A percentile compares a stretch with the other conserved stretches of the same genome.
These are phyloP conservation scores for Kernera saxatilis DNA, from an alignment of 345 rosid species.

Conservation along the genomic window DNA sequence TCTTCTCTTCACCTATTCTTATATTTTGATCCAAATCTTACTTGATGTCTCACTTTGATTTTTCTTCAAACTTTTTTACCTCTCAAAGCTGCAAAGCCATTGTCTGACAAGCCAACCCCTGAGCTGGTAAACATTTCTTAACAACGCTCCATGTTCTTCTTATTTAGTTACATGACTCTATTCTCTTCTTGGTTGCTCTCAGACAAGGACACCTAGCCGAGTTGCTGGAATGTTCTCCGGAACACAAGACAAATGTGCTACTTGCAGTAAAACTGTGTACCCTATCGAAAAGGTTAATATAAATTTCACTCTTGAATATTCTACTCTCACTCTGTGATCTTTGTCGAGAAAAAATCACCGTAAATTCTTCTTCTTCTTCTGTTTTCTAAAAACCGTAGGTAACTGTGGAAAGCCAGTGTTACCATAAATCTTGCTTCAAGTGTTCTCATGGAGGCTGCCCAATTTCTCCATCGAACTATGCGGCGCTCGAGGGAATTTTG, in stretches of 20 bases:
- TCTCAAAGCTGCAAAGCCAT: conserved; percentile 78
- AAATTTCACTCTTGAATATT: background rate
- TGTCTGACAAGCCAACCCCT: conserved; percentile 82
- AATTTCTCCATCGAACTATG: conserved; percentile 84
- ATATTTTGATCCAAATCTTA: background rate
- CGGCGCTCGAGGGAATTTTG: conserved; percentile 91
- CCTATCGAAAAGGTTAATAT: conserved; percentile 87
- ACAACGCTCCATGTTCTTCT: background rate
- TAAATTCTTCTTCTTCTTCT: background rate
- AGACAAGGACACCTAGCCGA: conserved; percentile 94
- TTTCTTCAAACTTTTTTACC: conserved; percentile 28
- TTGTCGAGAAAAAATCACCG: background rate
- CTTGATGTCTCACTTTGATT: conserved; percentile 5
- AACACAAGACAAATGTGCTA: conserved; percentile 93
- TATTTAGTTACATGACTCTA: conserved; percentile 2
- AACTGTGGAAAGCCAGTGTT: conserved; percentile 78
- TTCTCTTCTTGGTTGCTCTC: conserved; percentile 32
- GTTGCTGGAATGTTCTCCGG: conserved; percentile 97
- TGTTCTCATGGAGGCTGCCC: conserved; percentile 98
- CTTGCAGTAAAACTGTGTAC: conserved; percentile 95
- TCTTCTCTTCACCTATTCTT: background rate
- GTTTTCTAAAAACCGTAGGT: conserved; percentile 34
- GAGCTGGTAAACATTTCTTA: conserved; percentile 59
- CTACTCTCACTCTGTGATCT: background rate
- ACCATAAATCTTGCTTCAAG: conserved; percentile 93